Evolutionary conservation across 768 basidiomycete species (phyloP), one percentile per base, ranked within the genome.

Genomic region (Gloeophyllum trabeum): DNA sequence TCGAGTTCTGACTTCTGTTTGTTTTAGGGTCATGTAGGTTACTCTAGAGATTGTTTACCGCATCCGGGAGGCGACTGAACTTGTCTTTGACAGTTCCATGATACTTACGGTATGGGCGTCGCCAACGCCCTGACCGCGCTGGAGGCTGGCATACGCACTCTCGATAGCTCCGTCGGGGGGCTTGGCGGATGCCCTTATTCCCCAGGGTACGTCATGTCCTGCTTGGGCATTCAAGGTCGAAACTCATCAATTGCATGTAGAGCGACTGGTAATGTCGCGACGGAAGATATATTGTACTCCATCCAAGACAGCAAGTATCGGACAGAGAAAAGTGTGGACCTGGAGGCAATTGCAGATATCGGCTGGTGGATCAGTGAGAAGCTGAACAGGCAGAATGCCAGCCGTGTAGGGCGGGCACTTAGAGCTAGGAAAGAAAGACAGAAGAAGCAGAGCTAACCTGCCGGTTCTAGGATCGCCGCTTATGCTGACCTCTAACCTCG

Each of bases 161-260:
- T 98, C 34, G 93, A 86, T 54, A 69, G 85, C 2, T 80, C 84
- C 1, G 77, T 96, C 14, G 90, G 82, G 14, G 92, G 93, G 0
- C 76, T 97, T 1, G 93, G 94, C 3, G 91, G 93, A 14, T 97
- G 94, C 54, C 93, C 93, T 2, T 98, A 89, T 61, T 91, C 93
- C 1, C 94, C 93, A 2, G 92, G 92, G 36, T 37, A 7, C 20
- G 36, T 37, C 20, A 10, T 7, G 28, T 30, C 16, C 28, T 30
- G 28, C 28, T 30, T 7, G 28, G 16, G 28, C 28, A 16, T 30
- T 30, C 28, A 30, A 30, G 28, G 28, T 16, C 16, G 16, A 30
- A 7, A 16, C 7, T 16, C 28, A 30, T 7, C 28, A 30, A 30
- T 30, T 16, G 28, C 28, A 30, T n/a, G n/a, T 16, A 37, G 36